Conservation (phyloP, 2,329 filamentous ascomycete species). For the Celoporthe dispersa region DNA sequence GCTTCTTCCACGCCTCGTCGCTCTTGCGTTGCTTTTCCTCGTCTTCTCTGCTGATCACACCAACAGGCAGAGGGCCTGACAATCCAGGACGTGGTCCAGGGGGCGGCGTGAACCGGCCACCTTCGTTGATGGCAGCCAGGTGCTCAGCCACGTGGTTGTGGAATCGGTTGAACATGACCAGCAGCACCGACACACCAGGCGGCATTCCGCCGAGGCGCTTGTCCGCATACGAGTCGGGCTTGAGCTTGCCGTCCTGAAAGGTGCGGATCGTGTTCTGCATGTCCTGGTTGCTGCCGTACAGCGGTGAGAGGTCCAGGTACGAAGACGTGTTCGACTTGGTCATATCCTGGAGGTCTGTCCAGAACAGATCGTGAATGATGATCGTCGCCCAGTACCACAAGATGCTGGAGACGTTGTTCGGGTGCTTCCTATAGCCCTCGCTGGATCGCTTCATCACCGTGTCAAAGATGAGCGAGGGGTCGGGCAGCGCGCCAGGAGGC, state of each 20-base stretch:
- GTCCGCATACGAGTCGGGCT: constrained; percentile 74
- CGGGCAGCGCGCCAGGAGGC: constrained; percentile 68
- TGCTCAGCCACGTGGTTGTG: constrained; percentile 86
- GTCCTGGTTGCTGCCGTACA: constrained; percentile 71
- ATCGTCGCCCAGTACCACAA: constrained; percentile 76
- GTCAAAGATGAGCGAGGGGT: constrained; percentile 67
- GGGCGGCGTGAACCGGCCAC: constrained; percentile 75
- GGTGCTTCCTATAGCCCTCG: constrained; percentile 58
- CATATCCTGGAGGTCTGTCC: constrained; percentile 65
- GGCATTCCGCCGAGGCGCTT: constrained; percentile 72
- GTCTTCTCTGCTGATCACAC: constrained; percentile 39
- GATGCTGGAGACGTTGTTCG: constrained; percentile 73
- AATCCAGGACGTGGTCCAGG: constrained; percentile 32
- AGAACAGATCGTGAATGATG: constrained; percentile 73
- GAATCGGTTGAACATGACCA: constrained; percentile 82
- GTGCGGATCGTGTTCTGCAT: constrained; percentile 71
- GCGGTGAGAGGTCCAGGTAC: constrained; percentile 72
- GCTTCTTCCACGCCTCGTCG: constrained; percentile 64
- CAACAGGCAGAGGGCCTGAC: background rate
- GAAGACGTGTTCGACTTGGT: constrained; percentile 69
- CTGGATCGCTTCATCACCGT: constrained; percentile 58
- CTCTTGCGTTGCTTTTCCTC: constrained; percentile 49
- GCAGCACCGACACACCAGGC: constrained; percentile 70
- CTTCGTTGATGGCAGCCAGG: constrained; percentile 84
- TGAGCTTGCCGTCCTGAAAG: constrained; percentile 72